Conservation (phyloP, 208 protist genomes). For the Leptomonas pyrrhocoris region DNA sequence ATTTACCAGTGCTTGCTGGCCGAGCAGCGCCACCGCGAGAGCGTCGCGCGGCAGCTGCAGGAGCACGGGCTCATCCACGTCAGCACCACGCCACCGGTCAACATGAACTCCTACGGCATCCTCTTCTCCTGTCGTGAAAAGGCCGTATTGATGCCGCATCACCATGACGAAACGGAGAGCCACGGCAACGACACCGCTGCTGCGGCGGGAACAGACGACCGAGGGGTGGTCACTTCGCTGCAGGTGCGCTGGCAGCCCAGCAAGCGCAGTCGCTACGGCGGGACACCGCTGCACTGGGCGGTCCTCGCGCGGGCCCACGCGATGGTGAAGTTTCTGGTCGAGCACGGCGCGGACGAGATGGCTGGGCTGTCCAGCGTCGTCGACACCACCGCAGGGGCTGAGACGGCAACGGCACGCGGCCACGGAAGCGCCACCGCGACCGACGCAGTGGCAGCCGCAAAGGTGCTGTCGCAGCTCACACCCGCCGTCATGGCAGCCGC, state of each 20-base stretch:
- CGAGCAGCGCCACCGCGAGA: conserved; percentile 32
- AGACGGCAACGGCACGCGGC: background rate
- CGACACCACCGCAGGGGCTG: conserved; percentile 4
- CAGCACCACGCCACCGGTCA: conserved; percentile 41
- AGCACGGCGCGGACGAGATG: conserved; percentile 46
- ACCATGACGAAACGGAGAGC: no score
- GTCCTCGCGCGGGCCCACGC: conserved; percentile 65
- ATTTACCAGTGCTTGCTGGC: conserved; percentile 39
- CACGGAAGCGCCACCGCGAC: background rate
- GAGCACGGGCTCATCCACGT: conserved; percentile 34
- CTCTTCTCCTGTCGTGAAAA: conserved; percentile 30
- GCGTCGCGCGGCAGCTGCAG: conserved; percentile 35
- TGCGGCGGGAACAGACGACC: no score
- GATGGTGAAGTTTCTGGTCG: conserved; percentile 59
- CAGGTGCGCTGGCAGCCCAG: conserved; percentile 62
- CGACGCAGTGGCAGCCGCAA: background rate
- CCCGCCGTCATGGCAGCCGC: conserved; percentile 42
- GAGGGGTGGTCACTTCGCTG: conserved; percentile 1
- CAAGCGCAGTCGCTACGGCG: conserved; percentile 51
- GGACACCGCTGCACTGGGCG: conserved; percentile 81
- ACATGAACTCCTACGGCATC: conserved; percentile 41
- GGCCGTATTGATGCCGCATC: background rate
- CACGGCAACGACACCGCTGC: background rate
- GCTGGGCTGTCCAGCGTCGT: conserved; percentile 9
- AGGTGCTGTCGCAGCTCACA: conserved; percentile 29